Evolutionary conservation across 305 asterid genomes (phyloP), one percentile per base, ranked within the genome.

Genomic region (Fraxinus ornus): DNA sequence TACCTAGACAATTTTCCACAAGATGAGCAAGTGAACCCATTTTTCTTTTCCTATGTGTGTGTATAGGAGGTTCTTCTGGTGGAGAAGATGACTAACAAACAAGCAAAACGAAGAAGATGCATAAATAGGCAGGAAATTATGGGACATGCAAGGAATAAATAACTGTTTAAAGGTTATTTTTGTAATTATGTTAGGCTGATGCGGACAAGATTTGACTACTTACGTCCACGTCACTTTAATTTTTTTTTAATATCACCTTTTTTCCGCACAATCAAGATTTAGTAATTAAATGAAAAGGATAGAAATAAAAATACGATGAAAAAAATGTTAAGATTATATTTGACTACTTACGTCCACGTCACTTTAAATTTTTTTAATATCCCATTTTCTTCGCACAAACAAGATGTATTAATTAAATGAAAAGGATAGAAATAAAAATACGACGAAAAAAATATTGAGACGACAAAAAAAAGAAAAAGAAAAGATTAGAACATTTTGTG

Each of bases 1-100:
- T 41, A 12, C 97, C 97, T 0, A 82, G 62, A 75, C 88, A 84
- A 77, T 93, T 91, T 82, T 93, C 97, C 9, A 88, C 90, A 37
- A 90, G 85, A 64, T 79, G 82, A 85, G 90, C 90, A 85, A 88
- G 87, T 26, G 93, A 91, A 22, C 87, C 94, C 95, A 90, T 90
- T 17, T 80, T 71, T 86, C 37, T 84, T 41, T 79, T 77, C 5
- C 57, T 79, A 30, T 70, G 0, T 26, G 22, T 24, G 66, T 13
- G 21, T 33, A n/a, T 49, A 26, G 55, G 71, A 39, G 74, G 28
- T 66, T 26, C 37, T 32, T 71, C 44, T 71, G 22, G 41, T 30
- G 76, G 32, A 15, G 57, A 75, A 55, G 64, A 68, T 79, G 78
- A 73, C 33, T 79, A 28, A 22, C 35, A 33, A 41, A 49, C 12